These are phyloP conservation scores for Diacronema lutheri DNA, from an alignment of 78 protist genomes.

Conservation along the genomic window DNA sequence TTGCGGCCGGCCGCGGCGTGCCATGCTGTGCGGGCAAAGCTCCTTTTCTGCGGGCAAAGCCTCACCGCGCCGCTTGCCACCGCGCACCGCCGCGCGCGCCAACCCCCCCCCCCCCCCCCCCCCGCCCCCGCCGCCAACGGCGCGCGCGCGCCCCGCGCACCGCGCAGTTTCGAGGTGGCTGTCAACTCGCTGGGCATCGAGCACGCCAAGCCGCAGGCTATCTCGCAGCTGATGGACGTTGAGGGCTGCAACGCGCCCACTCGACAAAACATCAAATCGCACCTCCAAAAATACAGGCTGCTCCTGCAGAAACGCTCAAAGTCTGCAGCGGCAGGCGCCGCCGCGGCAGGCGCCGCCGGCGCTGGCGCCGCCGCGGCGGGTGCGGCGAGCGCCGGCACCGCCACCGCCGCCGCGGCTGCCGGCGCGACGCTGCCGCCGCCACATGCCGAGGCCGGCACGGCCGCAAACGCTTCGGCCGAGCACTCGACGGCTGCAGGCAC, in stretches of 20 bases:
- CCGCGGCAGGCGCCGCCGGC: neutral
- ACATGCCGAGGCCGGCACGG: too few species aligned
- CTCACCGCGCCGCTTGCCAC: too few species aligned
- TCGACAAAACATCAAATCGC: constrained; percentile 19
- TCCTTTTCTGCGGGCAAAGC: too few species aligned
- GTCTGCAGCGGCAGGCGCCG: too few species aligned
- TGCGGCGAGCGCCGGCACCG: neutral
- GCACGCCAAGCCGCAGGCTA: constrained; percentile 14
- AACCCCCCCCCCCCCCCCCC: too few species aligned
- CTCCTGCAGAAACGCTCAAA: constrained; percentile 20
- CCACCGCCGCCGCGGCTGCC: neutral
- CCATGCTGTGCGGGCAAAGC: too few species aligned
- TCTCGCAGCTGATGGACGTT: constrained; percentile 7
- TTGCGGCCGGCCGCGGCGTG: too few species aligned
- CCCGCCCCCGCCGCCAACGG: too few species aligned
- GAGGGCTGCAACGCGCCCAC: constrained; percentile 16
- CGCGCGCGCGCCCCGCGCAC: too few species aligned
- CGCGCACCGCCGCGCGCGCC: too few species aligned
- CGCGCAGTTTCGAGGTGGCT: neutral
- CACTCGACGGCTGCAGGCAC: too few species aligned
- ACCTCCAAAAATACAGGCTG: constrained; percentile 13
- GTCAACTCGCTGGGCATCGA: constrained; percentile 10
- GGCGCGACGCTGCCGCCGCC: neutral
- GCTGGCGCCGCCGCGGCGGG: neutral
- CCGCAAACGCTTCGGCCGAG: too few species aligned